Conservation (phyloP, 805 yeast species). For the Candida piceae region DNA sequence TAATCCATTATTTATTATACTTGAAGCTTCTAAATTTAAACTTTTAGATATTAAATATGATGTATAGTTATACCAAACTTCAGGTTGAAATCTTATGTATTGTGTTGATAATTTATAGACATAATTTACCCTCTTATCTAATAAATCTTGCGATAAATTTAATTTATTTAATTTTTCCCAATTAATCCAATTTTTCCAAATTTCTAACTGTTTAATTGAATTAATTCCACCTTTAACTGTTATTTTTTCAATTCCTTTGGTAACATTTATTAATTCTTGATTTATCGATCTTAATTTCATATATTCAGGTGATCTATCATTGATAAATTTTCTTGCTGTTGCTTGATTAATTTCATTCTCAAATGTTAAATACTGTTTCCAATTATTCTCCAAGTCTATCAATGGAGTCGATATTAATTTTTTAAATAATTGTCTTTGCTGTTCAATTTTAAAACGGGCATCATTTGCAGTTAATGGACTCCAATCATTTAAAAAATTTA, state of each 20-base stretch:
- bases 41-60: constrained; percentile 15
- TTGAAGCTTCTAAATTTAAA: constrained; percentile 25
- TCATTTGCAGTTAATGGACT: constrained; percentile 80
- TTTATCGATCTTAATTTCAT: constrained; percentile 81
- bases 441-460: constrained; percentile 72
- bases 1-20: constrained; percentile 50
- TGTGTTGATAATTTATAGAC: constrained; percentile 69
- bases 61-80: constrained; percentile 67
- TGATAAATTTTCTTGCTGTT: constrained; percentile 79
- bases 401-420: constrained; percentile 73
- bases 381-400: constrained; percentile 64
- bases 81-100: constrained; percentile 59
- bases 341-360: constrained; percentile 71
- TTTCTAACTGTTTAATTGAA: constrained; percentile 36
- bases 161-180: constrained; percentile 76
- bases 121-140: constrained; percentile 57
- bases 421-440: constrained; percentile 67
- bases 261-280: constrained; percentile 61
- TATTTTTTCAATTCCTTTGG: constrained; percentile 29
- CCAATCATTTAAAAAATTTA: constrained; percentile 76
- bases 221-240: constrained; percentile 9
- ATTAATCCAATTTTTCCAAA: constrained; percentile 71
- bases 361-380: constrained; percentile 79
- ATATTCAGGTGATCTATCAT: constrained; percentile 76
- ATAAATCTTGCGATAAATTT: constrained; percentile 44